These are phyloP conservation scores for Eremochloa ophiuroides DNA, from an alignment of 176 grass and related monocot genomes.

Conservation along the genomic window DNA sequence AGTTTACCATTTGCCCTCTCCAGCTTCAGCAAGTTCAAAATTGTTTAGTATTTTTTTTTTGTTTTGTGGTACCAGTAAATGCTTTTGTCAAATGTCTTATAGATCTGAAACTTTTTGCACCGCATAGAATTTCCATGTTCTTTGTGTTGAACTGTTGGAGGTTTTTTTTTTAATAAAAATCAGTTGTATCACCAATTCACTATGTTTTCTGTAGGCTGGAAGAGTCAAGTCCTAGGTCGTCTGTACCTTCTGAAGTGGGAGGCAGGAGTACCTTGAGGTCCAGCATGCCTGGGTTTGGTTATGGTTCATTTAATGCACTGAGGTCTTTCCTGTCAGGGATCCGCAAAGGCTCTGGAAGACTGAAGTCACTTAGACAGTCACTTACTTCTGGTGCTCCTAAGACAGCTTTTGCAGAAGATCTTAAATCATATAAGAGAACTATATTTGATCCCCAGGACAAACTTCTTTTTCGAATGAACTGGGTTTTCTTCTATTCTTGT, in stretches of 20 bases:
- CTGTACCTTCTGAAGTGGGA: constrained; percentile 54
- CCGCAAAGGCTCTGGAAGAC: constrained; percentile 39
- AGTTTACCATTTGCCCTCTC: neutral
- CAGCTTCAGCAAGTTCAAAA: neutral
- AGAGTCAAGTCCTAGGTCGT: constrained; percentile 69
- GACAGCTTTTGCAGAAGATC: constrained; percentile 66
- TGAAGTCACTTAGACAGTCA: constrained; percentile 40
- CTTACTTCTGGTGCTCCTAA: constrained; percentile 46
- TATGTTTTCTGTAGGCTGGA: constrained; percentile 60
- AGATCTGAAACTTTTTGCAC: neutral
- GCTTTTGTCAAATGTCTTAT: neutral
- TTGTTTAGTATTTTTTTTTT: neutral
- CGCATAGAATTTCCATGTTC: neutral
- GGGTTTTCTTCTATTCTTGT: constrained; percentile 69
- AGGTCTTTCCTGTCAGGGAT: constrained; percentile 43
- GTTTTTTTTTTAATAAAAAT: constrained; percentile 3
- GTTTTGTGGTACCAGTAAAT: neutral
- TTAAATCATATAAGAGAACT: constrained; percentile 51
- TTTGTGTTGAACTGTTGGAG: neutral
- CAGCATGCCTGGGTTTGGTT: constrained; percentile 34
- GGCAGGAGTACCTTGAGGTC: constrained; percentile 30
- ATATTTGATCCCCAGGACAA: constrained; percentile 85
- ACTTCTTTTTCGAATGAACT: constrained; percentile 66
- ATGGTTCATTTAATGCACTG: constrained; percentile 33
- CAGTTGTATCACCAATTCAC: neutral